These are phyloP conservation scores for Plantago elongata DNA, from an alignment of 257 asterid species.

Conservation along the genomic window DNA sequence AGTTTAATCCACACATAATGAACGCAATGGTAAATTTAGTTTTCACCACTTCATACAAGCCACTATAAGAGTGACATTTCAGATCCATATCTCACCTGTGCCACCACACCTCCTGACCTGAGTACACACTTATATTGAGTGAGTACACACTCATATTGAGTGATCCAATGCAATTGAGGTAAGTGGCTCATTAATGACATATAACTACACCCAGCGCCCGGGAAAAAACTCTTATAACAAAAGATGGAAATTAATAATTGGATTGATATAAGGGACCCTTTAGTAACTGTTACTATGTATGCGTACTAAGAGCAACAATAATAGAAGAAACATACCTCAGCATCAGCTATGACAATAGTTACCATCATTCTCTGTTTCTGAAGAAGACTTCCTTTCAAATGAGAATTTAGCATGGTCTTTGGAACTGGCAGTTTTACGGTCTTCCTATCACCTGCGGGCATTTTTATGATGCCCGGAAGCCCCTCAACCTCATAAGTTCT, in stretches of 20 bases:
- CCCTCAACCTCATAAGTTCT: conserved; percentile 50
- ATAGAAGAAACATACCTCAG: conserved; percentile 59
- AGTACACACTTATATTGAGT: not conserved
- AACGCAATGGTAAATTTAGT: too few relatives aligned
- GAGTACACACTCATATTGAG: not conserved
- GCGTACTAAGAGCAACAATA: conserved; percentile 6
- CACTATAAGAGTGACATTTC: not conserved
- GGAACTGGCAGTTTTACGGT: conserved; percentile 70
- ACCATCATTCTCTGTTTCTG: conserved; percentile 53
- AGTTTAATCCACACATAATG: not conserved
- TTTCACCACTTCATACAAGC: too few relatives aligned
- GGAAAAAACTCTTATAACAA: not conserved
- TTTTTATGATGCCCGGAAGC: conserved; percentile 44
- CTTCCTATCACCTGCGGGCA: conserved; percentile 83
- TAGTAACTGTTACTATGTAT: too few relatives aligned
- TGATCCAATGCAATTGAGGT: too few relatives aligned
- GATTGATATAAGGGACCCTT: not conserved
- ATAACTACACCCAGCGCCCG: not conserved
- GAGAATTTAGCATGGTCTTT: conserved; percentile 81
- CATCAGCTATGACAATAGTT: conserved; percentile 69
- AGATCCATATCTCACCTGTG: not conserved
- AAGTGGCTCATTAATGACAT: not conserved
- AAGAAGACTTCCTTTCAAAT: conserved; percentile 59
- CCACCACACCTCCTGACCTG: not conserved
- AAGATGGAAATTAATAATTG: not conserved